Percentiles rank a stretch among this genome's conserved stretches.
These are phyloP conservation scores for Mycena capillaripes DNA, from an alignment of 768 basidiomycete genomes.

Conservation along the genomic window DNA sequence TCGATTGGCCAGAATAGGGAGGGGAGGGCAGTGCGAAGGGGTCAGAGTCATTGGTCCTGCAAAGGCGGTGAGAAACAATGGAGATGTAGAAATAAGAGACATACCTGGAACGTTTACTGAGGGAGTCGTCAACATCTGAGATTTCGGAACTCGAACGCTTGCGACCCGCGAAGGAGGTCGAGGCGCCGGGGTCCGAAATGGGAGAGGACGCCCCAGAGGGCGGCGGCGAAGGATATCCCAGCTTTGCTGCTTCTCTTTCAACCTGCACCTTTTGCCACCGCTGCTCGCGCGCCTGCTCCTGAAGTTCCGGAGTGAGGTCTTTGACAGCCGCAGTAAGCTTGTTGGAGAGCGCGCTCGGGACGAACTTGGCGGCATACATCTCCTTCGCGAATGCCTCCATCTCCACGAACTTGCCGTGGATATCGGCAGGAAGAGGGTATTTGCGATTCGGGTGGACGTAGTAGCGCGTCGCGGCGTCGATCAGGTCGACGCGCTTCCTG, in stretches of 20 bases:
- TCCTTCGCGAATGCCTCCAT: conserved; percentile 45
- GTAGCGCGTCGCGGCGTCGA: conserved; percentile 54
- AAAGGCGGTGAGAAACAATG: background rate
- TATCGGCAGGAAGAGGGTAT: conserved; percentile 35
- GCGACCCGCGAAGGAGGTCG: conserved; percentile 24
- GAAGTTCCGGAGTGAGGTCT: conserved; percentile 42
- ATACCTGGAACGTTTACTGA: conserved; percentile 30
- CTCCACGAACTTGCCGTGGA: conserved; percentile 40
- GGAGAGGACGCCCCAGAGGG: conserved; percentile 19
- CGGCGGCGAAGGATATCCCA: conserved; percentile 26
- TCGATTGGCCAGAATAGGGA: conserved; percentile 1
- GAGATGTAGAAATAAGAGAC: background rate
- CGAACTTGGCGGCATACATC: conserved; percentile 45
- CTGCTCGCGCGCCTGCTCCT: conserved; percentile 31
- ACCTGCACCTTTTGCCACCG: conserved; percentile 19
- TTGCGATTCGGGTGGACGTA: conserved; percentile 42
- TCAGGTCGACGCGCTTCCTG: conserved; percentile 50
- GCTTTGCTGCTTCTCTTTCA: background rate
- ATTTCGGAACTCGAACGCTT: conserved; percentile 22
- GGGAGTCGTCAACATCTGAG: conserved; percentile 3
- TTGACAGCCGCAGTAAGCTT: conserved; percentile 48
- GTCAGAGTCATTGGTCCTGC: conserved; percentile 10
- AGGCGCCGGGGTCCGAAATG: conserved; percentile 31
- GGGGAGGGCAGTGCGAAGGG: conserved; percentile 13
- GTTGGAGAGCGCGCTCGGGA: conserved; percentile 44